Conservation (phyloP, 306 rosid genomes). For the Ziziphus jujuba region DNA sequence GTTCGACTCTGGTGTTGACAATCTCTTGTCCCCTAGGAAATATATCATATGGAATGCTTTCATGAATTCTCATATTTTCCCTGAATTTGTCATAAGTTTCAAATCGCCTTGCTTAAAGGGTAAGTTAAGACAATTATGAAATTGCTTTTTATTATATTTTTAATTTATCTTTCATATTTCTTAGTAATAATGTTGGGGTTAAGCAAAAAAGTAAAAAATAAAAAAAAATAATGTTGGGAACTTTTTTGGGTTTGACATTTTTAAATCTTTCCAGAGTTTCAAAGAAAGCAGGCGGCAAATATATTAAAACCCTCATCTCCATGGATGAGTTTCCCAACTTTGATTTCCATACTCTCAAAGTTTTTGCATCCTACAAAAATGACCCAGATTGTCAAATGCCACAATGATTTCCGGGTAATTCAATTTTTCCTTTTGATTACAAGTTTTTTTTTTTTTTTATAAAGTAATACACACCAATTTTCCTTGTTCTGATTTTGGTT, state of each 20-base stretch:
- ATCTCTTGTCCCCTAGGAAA: constrained; percentile 30
- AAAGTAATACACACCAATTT: background rate
- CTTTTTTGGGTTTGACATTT: background rate
- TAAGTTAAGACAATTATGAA: background rate
- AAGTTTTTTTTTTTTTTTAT: background rate
- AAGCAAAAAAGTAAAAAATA: too few species aligned
- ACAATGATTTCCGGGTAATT: constrained; percentile 40
- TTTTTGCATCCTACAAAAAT: constrained; percentile 34
- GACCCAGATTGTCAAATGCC: constrained; percentile 28
- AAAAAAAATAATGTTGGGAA: background rate
- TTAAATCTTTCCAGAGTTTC: constrained; percentile 33
- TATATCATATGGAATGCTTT: constrained; percentile 49
- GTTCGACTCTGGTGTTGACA: constrained; percentile 55
- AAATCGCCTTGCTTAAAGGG: constrained; percentile 24
- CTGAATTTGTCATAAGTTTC: constrained; percentile 48
- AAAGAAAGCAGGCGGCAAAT: constrained; percentile 15
- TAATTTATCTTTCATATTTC: background rate
- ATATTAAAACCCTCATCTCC: constrained; percentile 13
- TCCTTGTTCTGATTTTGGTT: background rate
- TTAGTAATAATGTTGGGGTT: background rate
- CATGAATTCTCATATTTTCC: constrained; percentile 54
- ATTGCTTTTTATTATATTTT: background rate
- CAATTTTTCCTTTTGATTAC: background rate
- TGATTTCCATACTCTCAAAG: constrained; percentile 38
- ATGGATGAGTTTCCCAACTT: constrained; percentile 36